phyloP scores from a whole-genome alignment of 2,329 filamentous ascomycete species.

The Rhynchosporium secalis region DNA sequence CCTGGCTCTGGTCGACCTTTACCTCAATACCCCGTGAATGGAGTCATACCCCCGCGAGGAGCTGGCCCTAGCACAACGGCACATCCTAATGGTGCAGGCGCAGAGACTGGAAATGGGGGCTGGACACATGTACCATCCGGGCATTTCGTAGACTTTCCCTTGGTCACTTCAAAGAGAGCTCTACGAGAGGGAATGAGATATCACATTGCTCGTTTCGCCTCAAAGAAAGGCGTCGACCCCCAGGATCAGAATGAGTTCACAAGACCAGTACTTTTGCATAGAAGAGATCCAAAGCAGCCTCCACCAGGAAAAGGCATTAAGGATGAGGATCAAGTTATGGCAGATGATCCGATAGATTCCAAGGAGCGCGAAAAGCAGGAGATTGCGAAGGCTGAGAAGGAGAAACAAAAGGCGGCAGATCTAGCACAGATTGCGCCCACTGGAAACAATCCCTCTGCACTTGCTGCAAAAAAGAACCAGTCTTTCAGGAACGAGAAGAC shows the following conservation, averaged over 20 bases:
- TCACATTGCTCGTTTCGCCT: conserved; percentile 77
- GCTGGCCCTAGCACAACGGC: conserved; percentile 8
- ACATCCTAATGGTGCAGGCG: conserved; percentile 41
- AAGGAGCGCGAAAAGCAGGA: conserved; percentile 65
- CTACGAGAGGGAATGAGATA: conserved; percentile 78
- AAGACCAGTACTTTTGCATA: conserved; percentile 83
- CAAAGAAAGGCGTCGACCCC: conserved; percentile 66
- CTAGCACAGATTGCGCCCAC: conserved; percentile 91
- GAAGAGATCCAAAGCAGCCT: conserved; percentile 77
- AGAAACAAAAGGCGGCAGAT: conserved; percentile 82
- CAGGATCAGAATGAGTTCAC: conserved; percentile 76
- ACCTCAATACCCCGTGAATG: conserved; percentile 27
- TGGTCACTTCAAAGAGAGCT: conserved; percentile 81
- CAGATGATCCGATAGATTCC: conserved; percentile 49
- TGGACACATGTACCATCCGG: conserved; percentile 57
- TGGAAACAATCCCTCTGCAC: conserved; percentile 51
- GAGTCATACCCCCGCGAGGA: conserved; percentile 18
- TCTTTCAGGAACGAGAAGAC: conserved; percentile 82
- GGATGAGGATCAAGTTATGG: conserved; percentile 50
- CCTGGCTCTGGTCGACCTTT: conserved; percentile 20
- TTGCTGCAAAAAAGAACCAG: conserved; percentile 44
- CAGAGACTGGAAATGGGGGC: conserved; percentile 52
- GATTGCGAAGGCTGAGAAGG: conserved; percentile 73
- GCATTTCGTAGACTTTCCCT: conserved; percentile 57
- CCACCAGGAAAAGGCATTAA: conserved; percentile 64